phyloP scores from a whole-genome alignment of 257 asterid genomes.

The Solanum chiquidenum region DNA sequence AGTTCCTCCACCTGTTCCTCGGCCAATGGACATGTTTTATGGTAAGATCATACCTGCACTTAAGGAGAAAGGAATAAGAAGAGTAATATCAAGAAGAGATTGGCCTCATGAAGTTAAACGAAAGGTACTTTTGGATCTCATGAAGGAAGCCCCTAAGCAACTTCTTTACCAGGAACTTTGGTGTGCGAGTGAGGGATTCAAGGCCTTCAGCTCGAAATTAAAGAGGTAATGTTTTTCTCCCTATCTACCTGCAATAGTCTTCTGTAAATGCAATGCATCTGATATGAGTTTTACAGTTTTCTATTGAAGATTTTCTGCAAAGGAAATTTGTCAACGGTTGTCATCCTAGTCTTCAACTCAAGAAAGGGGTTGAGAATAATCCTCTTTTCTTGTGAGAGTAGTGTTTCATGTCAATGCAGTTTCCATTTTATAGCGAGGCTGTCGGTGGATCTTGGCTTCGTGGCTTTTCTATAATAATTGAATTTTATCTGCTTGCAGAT shows the following conservation, averaged over 20 bases:
- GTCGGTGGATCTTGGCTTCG: background rate
- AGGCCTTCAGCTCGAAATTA: conserved; percentile 78
- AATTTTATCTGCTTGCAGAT: conserved; percentile 42
- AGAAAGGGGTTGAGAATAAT: background rate
- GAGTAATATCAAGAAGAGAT: conserved; percentile 95
- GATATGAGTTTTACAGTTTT: background rate
- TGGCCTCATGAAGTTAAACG: conserved; percentile 99
- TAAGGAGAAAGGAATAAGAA: conserved; percentile 93
- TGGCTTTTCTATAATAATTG: background rate
- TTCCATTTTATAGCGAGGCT: background rate
- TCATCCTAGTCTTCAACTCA: background rate
- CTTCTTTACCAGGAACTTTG: conserved; percentile 96
- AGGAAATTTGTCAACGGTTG: background rate
- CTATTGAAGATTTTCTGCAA: background rate
- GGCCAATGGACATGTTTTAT: conserved; percentile 98
- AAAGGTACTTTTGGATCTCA: conserved; percentile 84
- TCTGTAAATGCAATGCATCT: background rate
- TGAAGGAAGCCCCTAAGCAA: conserved; percentile 91
- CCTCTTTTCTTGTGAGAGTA: background rate
- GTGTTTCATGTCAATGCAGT: background rate
- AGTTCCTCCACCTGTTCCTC: conserved; percentile 74
- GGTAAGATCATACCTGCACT: conserved; percentile 98
- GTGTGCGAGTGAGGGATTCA: conserved; percentile 98
- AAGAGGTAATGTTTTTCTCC: conserved; percentile 46
- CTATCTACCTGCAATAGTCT: background rate